phyloP scores from a whole-genome alignment of 257 asterid species.

The Rubia yunnanensis region DNA sequence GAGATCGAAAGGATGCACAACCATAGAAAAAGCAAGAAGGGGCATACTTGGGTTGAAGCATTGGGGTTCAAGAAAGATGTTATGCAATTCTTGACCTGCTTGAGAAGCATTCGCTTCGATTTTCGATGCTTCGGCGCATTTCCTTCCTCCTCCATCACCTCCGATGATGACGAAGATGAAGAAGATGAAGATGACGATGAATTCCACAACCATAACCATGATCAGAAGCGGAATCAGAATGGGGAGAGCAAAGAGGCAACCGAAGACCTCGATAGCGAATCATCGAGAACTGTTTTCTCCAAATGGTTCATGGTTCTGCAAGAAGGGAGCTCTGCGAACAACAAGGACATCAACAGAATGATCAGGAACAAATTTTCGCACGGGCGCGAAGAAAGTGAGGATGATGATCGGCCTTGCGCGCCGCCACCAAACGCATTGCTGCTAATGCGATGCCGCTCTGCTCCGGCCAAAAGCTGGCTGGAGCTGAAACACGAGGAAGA shows the following conservation, averaged over 20 bases:
- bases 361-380: slow-evolving; percentile 5
- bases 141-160: slow-evolving; percentile 40
- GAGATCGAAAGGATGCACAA: slow-evolving; percentile 80
- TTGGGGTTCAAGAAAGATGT: slow-evolving; percentile 69
- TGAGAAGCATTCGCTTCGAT: slow-evolving; percentile 55
- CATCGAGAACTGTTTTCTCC: slow-evolving; percentile 35
- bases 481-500: slow-evolving; percentile 33
- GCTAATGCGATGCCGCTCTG: slow-evolving; percentile 86
- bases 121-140: slow-evolving; percentile 71
- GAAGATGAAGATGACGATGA: slow-evolving; percentile 21
- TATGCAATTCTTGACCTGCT: slow-evolving; percentile 71
- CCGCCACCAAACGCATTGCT: slow-evolving; percentile 67
- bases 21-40: slow-evolving; percentile 31
- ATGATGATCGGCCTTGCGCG: slow-evolving; percentile 11
- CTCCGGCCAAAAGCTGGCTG: slow-evolving; percentile 75
- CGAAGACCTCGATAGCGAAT: background rate
- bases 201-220: background rate
- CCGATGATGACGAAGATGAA: slow-evolving; percentile 54
- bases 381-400: slow-evolving; percentile 3
- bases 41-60: slow-evolving; percentile 49
- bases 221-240: slow-evolving; percentile 3
- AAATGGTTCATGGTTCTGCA: slow-evolving; percentile 85
- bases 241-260: background rate
- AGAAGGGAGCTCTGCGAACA: slow-evolving; percentile 24
- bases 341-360: slow-evolving; percentile 5